These are phyloP conservation scores for Carallia pectinifolia DNA, from an alignment of 345 rosid species.

Conservation along the genomic window DNA sequence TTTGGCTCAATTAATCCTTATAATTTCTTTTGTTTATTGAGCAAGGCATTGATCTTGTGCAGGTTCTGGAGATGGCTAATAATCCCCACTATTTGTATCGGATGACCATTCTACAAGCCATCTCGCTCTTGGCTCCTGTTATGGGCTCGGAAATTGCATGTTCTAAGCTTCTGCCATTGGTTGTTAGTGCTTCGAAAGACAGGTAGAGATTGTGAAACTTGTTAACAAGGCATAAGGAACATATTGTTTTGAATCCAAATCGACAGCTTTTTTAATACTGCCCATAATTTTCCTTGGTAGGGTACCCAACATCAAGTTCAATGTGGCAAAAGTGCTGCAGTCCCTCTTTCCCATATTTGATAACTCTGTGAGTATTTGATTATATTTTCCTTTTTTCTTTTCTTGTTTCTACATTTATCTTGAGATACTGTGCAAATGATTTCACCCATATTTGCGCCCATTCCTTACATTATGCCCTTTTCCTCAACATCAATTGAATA, in stretches of 20 bases:
- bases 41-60: background rate
- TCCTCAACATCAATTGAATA: slow-evolving; percentile 4
- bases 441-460: background rate
- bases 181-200: slow-evolving; percentile 74
- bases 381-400: background rate
- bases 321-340: slow-evolving; percentile 87
- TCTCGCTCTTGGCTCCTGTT: slow-evolving; percentile 89
- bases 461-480: background rate
- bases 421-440: background rate
- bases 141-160: slow-evolving; percentile 89
- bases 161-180: slow-evolving; percentile 72
- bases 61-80: slow-evolving; percentile 79
- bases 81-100: slow-evolving; percentile 86
- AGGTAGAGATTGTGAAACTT: slow-evolving; percentile 43
- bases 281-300: slow-evolving; percentile 33
- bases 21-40: background rate
- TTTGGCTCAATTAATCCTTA: background rate
- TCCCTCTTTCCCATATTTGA: slow-evolving; percentile 83
- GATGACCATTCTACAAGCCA: slow-evolving; percentile 75
- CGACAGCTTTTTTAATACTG: background rate
- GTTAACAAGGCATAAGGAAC: background rate
- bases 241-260: background rate
- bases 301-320: slow-evolving; percentile 93
- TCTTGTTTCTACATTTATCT: background rate
- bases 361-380: slow-evolving; percentile 56